Conservation (phyloP, 1,139 yeast species). For the Nakaseomyces bracarensis region DNA sequence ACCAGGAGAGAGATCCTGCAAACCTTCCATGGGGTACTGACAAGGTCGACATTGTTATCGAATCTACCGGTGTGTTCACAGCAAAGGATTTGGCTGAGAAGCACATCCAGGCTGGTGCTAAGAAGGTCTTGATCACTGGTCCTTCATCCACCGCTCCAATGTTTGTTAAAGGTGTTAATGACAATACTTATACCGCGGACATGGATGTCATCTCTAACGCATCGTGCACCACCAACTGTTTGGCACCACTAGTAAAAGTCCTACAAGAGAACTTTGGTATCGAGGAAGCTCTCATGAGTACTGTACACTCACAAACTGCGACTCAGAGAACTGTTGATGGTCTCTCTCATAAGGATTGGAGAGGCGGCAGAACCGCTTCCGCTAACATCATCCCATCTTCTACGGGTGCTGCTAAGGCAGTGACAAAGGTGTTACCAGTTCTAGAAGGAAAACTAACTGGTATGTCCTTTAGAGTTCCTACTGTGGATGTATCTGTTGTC, state of each 20-base stretch:
- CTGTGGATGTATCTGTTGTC: constrained; percentile 77
- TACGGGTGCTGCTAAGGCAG: constrained; percentile 91
- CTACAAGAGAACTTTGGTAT: constrained; percentile 71
- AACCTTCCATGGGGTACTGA: constrained; percentile 73
- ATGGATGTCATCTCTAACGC: constrained; percentile 72
- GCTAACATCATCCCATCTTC: constrained; percentile 87
- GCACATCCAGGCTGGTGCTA: constrained; percentile 83
- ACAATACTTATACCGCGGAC: constrained; percentile 61
- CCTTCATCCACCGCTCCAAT: constrained; percentile 83
- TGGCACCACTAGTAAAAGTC: constrained; percentile 83
- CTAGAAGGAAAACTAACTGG: constrained; percentile 84
- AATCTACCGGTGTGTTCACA: constrained; percentile 86
- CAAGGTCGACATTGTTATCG: constrained; percentile 71
- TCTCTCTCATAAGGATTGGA: constrained; percentile 92
- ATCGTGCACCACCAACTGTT: constrained; percentile 84
- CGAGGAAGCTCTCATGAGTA: constrained; percentile 84
- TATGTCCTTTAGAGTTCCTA: constrained; percentile 85
- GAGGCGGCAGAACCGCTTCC: constrained; percentile 91
- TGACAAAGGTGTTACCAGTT: constrained; percentile 81
- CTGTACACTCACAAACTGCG: constrained; percentile 83
- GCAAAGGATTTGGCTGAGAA: constrained; percentile 67
- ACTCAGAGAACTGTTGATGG: constrained; percentile 88
- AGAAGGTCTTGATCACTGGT: constrained; percentile 79
- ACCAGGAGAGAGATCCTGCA: constrained; percentile 76
- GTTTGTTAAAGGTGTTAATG: constrained; percentile 85